phyloP scores from a whole-genome alignment of 768 basidiomycete species.

The Hypholoma sublateritium region DNA sequence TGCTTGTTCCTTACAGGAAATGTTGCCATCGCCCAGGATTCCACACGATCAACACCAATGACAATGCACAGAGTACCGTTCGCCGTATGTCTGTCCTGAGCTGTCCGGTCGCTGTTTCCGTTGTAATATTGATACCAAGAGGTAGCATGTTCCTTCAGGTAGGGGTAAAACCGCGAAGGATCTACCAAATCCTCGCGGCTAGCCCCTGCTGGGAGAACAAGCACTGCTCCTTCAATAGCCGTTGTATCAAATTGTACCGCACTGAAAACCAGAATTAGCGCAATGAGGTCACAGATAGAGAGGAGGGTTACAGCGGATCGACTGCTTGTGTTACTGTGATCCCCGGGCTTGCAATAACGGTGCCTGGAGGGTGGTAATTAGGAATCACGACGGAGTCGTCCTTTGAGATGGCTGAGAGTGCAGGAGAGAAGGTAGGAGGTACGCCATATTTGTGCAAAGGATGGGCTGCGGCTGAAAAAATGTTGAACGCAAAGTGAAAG shows the following conservation, averaged over 20 bases:
- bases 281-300: neutral
- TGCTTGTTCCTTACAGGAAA: neutral
- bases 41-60: neutral
- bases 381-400: neutral
- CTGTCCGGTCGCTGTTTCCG: neutral
- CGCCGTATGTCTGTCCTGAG: neutral
- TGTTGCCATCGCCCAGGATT: neutral
- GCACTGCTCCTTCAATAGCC: neutral
- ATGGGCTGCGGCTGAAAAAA: neutral
- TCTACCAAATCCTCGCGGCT: neutral
- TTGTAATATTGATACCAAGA: slow-evolving; percentile 3
- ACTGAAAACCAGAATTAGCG: neutral
- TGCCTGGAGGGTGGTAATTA: too few relatives aligned
- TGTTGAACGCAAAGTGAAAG: neutral
- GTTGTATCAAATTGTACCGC: neutral
- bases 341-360: too few relatives aligned
- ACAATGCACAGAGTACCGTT: neutral
- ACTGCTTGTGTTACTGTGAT: too few relatives aligned
- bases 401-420: neutral
- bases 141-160: neutral
- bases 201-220: neutral
- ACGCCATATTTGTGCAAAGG: neutral
- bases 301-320: neutral
- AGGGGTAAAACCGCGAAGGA: neutral
- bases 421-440: neutral